A percentile compares a stretch with the other conserved stretches of the same genome.
Evolutionary conservation across 2,329 filamentous ascomycete genomes (phyloP).

Genomic region (Xylariaceae sp.): DNA sequence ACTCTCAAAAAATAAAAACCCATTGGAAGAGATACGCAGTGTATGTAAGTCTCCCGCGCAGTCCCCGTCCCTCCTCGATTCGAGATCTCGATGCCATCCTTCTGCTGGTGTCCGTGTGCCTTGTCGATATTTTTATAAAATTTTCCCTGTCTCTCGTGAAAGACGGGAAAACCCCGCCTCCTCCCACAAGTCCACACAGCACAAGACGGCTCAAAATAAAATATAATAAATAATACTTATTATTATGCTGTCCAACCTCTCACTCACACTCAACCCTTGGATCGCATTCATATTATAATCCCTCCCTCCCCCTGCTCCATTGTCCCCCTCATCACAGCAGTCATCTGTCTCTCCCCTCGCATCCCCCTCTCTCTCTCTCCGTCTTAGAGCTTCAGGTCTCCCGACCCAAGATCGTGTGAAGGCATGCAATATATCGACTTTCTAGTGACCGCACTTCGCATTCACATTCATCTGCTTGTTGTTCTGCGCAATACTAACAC

Average conservation of each 20-base stretch:
- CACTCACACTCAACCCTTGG: conserved; percentile 14
- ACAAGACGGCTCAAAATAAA: conserved; percentile 6
- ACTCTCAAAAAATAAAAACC: neutral
- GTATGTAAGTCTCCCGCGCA: neutral
- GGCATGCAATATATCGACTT: conserved; percentile 1
- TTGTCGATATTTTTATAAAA: too few species aligned
- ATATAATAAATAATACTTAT: conserved; percentile 16
- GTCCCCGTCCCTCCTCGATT: neutral
- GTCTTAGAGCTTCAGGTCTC: conserved; percentile 20
- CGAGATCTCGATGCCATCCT: neutral
- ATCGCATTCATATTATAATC: conserved; percentile 23
- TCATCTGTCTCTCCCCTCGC: neutral
- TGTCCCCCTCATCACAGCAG: conserved; percentile 12
- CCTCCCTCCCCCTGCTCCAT: conserved; percentile 18
- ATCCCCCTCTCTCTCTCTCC: conserved; percentile 26
- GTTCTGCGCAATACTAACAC: conserved; percentile 26
- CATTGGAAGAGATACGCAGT: neutral
- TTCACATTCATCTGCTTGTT: neutral
- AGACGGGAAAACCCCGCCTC: conserved; percentile 4
- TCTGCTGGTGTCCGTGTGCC: neutral
- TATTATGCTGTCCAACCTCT: conserved; percentile 24
- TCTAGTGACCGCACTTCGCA: neutral
- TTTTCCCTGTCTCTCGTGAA: neutral
- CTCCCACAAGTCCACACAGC: conserved; percentile 8
- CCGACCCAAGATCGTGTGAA: conserved; percentile 8